Percentiles rank a stretch among this genome's conserved stretches.
phyloP scores from a whole-genome alignment of 176 grass and related monocot species.

The Ensete ventricosum region DNA sequence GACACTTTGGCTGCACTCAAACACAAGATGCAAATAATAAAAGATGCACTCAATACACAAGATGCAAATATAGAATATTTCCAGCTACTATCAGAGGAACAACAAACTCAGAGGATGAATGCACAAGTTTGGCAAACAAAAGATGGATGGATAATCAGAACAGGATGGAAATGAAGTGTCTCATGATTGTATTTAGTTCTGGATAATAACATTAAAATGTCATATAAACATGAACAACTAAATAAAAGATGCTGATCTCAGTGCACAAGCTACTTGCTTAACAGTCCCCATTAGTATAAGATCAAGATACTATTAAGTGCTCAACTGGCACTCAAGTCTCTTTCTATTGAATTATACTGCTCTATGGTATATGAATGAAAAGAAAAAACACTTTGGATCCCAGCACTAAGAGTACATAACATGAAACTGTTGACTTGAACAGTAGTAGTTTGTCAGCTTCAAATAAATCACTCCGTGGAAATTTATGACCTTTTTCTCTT shows the following conservation, averaged over 20 bases:
- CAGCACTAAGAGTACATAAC: too few species aligned
- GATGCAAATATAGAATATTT: background rate
- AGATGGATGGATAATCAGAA: background rate
- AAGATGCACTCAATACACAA: background rate
- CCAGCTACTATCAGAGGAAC: background rate
- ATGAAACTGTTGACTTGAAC: too few species aligned
- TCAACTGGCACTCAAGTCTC: too few species aligned
- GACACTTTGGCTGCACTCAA: background rate
- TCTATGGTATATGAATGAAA: too few species aligned
- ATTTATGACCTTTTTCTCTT: too few species aligned
- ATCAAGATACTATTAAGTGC: too few species aligned
- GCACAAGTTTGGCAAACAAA: background rate
- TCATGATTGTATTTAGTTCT: background rate
- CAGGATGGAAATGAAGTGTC: background rate
- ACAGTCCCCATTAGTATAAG: background rate
- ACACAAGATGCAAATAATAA: background rate
- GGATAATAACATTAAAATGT: background rate
- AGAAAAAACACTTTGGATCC: too few species aligned
- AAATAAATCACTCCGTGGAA: too few species aligned
- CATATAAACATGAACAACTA: background rate
- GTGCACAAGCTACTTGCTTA: background rate
- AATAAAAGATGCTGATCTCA: too few species aligned
- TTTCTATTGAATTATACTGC: too few species aligned
- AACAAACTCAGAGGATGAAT: background rate
- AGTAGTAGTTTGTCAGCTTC: too few species aligned